phyloP scores from a whole-genome alignment of 352 stramenopile species.

The Phytophthora pseudosyringae region DNA sequence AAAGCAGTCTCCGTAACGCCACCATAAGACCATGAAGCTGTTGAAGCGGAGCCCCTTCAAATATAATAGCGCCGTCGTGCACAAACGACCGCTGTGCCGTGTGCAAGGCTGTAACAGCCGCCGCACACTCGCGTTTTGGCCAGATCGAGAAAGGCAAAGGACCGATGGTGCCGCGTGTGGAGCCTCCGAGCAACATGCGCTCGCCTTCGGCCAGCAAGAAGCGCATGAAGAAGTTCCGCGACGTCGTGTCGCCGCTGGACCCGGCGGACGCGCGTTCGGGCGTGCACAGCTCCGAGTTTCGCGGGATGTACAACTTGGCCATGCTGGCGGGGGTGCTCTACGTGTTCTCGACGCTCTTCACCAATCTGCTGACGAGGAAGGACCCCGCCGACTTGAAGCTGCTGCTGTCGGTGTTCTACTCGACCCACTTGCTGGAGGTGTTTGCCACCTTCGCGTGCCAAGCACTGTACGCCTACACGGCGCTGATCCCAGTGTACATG shows the following conservation, averaged over 20 bases:
- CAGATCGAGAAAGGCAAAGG: conserved; percentile 23
- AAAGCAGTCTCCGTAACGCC: no score
- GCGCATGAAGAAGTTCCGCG: conserved; percentile 65
- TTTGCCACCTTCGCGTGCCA: conserved; percentile 71
- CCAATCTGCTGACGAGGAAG: conserved; percentile 57
- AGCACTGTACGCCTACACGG: conserved; percentile 74
- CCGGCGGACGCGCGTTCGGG: conserved; percentile 66
- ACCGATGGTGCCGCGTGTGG: conserved; percentile 24
- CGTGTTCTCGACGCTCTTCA: conserved; percentile 63
- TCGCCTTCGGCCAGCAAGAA: conserved; percentile 33
- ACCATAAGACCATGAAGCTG: conserved; percentile 18
- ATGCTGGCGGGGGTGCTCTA: conserved; percentile 71
- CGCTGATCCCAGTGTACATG: conserved; percentile 78
- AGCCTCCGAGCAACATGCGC: conserved; percentile 15
- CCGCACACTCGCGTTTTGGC: conserved; percentile 19
- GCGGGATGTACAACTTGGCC: conserved; percentile 79
- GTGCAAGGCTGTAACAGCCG: conserved; percentile 21
- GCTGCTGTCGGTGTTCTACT: conserved; percentile 76
- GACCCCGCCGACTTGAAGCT: conserved; percentile 60
- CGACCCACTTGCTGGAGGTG: conserved; percentile 74
- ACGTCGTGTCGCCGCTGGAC: conserved; percentile 70
- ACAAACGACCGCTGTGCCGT: no score
- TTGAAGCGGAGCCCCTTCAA: conserved; percentile 2
- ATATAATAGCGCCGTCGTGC: no score
- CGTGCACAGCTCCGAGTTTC: conserved; percentile 82